These are phyloP conservation scores for Bipolaris zeicola DNA, from an alignment of 2,329 filamentous ascomycete species.

Conservation along the genomic window DNA sequence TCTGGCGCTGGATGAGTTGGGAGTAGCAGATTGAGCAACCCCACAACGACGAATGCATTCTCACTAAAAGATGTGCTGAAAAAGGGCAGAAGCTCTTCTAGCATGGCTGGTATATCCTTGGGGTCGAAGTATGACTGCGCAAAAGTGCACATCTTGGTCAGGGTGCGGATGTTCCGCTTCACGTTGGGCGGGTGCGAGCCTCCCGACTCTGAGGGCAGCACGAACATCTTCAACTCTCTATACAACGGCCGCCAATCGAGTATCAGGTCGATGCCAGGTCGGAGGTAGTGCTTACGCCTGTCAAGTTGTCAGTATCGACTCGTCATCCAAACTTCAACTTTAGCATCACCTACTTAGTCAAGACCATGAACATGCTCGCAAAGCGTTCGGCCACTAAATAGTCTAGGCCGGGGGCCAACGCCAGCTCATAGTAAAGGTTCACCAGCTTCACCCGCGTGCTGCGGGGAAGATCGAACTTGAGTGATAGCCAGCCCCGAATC, in stretches of 20 bases:
- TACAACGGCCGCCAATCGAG: slow-evolving; percentile 94
- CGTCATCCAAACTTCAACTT: neutral
- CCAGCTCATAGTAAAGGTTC: slow-evolving; percentile 91
- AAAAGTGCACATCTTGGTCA: slow-evolving; percentile 89
- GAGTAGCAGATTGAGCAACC: slow-evolving; percentile 82
- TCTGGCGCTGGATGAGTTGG: slow-evolving; percentile 80
- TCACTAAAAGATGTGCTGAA: slow-evolving; percentile 94
- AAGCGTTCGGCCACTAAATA: slow-evolving; percentile 83
- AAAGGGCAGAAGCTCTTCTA: slow-evolving; percentile 60
- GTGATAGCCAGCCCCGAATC: slow-evolving; percentile 89
- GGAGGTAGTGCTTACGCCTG: slow-evolving; percentile 94
- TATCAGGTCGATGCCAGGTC: slow-evolving; percentile 83
- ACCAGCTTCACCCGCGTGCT: slow-evolving; percentile 82
- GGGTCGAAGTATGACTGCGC: slow-evolving; percentile 93
- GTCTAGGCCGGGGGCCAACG: slow-evolving; percentile 88
- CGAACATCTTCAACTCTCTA: slow-evolving; percentile 88
- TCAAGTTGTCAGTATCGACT: slow-evolving; percentile 36
- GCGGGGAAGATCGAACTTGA: slow-evolving; percentile 96
- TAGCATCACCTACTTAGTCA: slow-evolving; percentile 76
- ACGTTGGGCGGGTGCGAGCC: slow-evolving; percentile 65
- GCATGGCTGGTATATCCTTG: slow-evolving; percentile 75
- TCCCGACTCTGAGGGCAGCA: slow-evolving; percentile 80
- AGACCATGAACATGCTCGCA: slow-evolving; percentile 90
- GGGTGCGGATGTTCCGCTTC: slow-evolving; percentile 70
- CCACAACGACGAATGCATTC: slow-evolving; percentile 90